phyloP scores from a whole-genome alignment of 495 filamentous ascomycete species.

The Podospora appendiculata region DNA sequence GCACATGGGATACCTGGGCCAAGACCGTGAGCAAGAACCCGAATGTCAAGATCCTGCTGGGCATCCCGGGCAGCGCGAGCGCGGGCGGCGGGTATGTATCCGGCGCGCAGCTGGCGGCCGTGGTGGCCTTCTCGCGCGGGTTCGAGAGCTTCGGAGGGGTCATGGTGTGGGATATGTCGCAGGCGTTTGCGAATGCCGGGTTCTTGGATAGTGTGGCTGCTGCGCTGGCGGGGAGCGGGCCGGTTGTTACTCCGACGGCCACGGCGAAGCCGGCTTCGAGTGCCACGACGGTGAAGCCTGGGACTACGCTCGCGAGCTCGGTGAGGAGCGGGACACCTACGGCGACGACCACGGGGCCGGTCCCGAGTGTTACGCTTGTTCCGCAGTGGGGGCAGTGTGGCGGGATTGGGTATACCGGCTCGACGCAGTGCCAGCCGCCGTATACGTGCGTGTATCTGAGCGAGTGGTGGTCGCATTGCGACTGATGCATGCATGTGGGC shows the following conservation, averaged over 20 bases:
- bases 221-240: constrained; percentile 11
- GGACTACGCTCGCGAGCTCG: constrained; percentile 2
- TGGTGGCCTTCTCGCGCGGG: constrained; percentile 43
- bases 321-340: not conserved
- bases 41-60: constrained; percentile 57
- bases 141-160: constrained; percentile 60
- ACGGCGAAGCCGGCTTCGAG: constrained; percentile 10
- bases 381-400: constrained; percentile 37
- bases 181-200: constrained; percentile 51
- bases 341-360: constrained; percentile 3
- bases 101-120: constrained; percentile 32
- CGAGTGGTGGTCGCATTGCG: constrained; percentile 28
- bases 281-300: constrained; percentile 3
- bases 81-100: constrained; percentile 53
- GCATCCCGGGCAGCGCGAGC: constrained; percentile 52
- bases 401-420: constrained; percentile 26
- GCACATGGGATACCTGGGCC: constrained; percentile 66
- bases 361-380: constrained; percentile 8
- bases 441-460: constrained; percentile 20
- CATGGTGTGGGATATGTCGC: constrained; percentile 66
- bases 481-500: constrained; percentile 8
- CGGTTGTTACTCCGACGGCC: constrained; percentile 3
- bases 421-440: constrained; percentile 29
- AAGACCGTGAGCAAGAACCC: constrained; percentile 51
- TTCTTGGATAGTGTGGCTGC: constrained; percentile 40